Evolutionary conservation across 1,284 basidiomycete genomes (phyloP), one percentile per base, ranked within the genome.

Genomic region (Trichosporon ovoides): DNA sequence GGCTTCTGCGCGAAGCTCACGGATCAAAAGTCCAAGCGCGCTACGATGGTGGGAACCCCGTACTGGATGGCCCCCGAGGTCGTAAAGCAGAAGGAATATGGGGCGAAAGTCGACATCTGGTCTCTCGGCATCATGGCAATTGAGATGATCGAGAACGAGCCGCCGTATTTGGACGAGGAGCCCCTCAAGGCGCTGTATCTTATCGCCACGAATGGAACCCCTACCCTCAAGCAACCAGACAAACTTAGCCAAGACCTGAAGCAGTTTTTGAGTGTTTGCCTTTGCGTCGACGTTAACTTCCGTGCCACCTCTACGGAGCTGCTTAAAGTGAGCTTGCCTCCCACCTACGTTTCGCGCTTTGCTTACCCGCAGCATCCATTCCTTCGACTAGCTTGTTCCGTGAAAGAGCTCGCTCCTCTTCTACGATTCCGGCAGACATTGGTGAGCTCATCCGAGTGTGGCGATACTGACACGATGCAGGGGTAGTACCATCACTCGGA

Each of bases 21-120:
- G 0, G 94, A 97, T 70, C 91, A 97, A 78, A 97, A 98, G 77
- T 93, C 92, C 16, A 98, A 98, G 79, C 89, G 95, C 50, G 93
- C 95, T 20, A 98, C 95, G 4, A 98, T 98, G 94, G 95, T 98
- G 7, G 95, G 95, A 19, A 98, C 95, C 7, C 95, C 95, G 0
- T 98, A 98, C 79, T 98, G 95, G 95, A 98, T 98, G 95, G 95
- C 95, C 1, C 95, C 95, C 7, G 95, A 98, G 77, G 94, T 98
- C 56, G 94, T 98, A 71, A 98, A 97, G 81, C 93, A 97, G 77
- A 97, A 98, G 77, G 94, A 97, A 77, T 98, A 98, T 73, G 95
- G 94, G 28, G 89, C 94, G 38, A 98, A 98, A 77, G 95, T 98
- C 28, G 96, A 98, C 70, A 95, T 98, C 58, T 98, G 95, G 95